Evolutionary conservation across 1,139 yeast genomes (phyloP), one percentile per base, ranked within the genome.

Genomic region (Zygosaccharomyces pseudobailii): DNA sequence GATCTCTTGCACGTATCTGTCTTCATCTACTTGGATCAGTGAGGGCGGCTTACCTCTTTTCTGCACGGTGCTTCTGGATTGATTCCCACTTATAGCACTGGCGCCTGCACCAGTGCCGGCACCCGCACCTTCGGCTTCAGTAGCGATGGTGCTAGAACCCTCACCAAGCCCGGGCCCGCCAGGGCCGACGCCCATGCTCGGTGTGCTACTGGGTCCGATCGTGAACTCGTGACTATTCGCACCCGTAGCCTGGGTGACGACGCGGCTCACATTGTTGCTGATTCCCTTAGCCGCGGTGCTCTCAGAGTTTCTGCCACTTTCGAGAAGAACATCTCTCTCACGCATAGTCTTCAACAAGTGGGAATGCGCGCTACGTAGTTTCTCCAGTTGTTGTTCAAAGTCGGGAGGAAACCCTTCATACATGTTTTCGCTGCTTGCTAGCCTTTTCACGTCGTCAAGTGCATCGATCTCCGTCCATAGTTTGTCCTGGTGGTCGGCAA

Each of bases 381-480:
- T 71, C 23, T 68, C 69, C 51, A 89, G 66, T 35, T 83, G 82
- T 6, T 70, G 68, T 34, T 79, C 77, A 59, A 85, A 87, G 34
- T 74, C 71, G 3, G 73, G 72, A 42, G 84, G 84, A 61, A 87
- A 85, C 9, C 55, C 61, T 20, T 54, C 56, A 22, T 48, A 63
- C 80, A 84, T 19, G 82, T 78, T 36, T 78, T 79, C 49, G 45
- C 82, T 79, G 17, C 69, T 69, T 0, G 89, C 82, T 76, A 85
- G 76, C 48, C 72, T 72, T 48, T 78, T 78, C 3, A 89, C 95
- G 56, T 87, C 96, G 56, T 87, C 92, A 51, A 90, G 71, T 1
- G 87, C 87, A 59, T 87, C 96, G 41, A 89, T 83, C 59, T 88
- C 95, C 3, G 94, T 83, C 95, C 96, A 89, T 43, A 87, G 70